Percentiles rank a stretch among this genome's conserved stretches.
These are phyloP conservation scores for Colletotrichum siamense DNA, from an alignment of 2,329 filamentous ascomycete species.

Conservation along the genomic window DNA sequence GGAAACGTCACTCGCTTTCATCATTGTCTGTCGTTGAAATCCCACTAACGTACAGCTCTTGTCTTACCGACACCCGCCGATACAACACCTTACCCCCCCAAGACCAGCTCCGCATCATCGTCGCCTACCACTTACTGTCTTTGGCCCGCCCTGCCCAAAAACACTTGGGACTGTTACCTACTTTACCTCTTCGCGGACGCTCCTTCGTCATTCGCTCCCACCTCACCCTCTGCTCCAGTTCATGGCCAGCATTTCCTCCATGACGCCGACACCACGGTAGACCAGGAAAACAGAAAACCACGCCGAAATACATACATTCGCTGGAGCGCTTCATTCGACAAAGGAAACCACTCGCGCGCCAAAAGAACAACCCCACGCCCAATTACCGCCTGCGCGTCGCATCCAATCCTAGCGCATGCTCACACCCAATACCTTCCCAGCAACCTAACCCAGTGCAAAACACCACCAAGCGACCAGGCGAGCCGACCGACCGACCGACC, in stretches of 20 bases:
- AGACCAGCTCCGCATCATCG: slow-evolving; percentile 18
- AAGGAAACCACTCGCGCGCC: slow-evolving; percentile 16
- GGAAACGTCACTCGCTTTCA: slow-evolving; percentile 22
- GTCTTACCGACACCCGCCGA: slow-evolving; percentile 15
- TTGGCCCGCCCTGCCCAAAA: slow-evolving; percentile 3
- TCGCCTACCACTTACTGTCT: slow-evolving; percentile 11
- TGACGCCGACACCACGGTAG: slow-evolving; percentile 1
- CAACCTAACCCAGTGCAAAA: slow-evolving; percentile 21
- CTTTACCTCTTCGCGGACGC: neutral
- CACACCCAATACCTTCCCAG: slow-evolving; percentile 17
- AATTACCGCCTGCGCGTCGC: slow-evolving; percentile 20
- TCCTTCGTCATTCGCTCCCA: slow-evolving; percentile 3
- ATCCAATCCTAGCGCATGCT: slow-evolving; percentile 19
- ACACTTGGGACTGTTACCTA: neutral
- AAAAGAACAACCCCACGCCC: slow-evolving; percentile 11
- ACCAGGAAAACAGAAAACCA: neutral
- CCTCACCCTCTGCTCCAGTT: neutral
- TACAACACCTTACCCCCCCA: neutral
- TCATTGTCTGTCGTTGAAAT: slow-evolving; percentile 16
- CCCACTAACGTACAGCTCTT: slow-evolving; percentile 21
- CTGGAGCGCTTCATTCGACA: slow-evolving; percentile 1
- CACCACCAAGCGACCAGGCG: slow-evolving; percentile 19
- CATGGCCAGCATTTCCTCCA: neutral
- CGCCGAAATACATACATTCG: neutral
- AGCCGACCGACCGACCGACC: slow-evolving; percentile 10